phyloP scores from a whole-genome alignment of 2,329 filamentous ascomycete genomes.

The Ophiocordyceps camponoti-rufipedis region DNA sequence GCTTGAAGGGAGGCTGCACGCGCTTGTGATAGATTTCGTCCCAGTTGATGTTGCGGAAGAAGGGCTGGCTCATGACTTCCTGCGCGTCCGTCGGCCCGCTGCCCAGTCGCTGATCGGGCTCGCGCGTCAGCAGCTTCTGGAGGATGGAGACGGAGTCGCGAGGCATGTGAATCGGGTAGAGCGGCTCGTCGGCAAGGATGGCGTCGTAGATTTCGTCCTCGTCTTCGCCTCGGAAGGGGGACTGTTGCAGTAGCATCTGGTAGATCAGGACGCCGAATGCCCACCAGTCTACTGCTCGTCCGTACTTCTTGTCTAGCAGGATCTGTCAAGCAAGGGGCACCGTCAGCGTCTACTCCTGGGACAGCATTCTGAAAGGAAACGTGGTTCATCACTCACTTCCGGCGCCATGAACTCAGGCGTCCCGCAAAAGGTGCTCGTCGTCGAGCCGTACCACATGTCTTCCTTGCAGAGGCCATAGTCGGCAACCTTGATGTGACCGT shows the following conservation, averaged over 20 bases:
- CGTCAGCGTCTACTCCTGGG: not conserved
- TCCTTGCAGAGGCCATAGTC: conserved; percentile 99
- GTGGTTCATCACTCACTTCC: conserved; percentile 40
- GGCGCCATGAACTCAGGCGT: conserved; percentile 99
- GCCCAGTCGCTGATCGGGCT: conserved; percentile 82
- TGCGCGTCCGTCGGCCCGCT: conserved; percentile 93
- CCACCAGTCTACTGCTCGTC: conserved; percentile 97
- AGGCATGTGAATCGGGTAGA: conserved; percentile 98
- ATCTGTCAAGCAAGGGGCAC: conserved; percentile 36
- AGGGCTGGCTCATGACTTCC: conserved; percentile 96
- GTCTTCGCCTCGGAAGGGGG: conserved; percentile 94
- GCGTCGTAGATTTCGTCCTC: conserved; percentile 99
- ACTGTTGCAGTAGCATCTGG: conserved; percentile 98
- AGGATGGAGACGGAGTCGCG: conserved; percentile 93
- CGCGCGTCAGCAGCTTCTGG: conserved; percentile 88
- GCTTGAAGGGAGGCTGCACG: conserved; percentile 73
- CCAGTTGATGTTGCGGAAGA: conserved; percentile 97
- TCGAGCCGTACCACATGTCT: conserved; percentile 98
- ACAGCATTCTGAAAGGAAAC: not conserved
- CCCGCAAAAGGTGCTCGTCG: conserved; percentile 94
- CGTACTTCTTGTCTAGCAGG: conserved; percentile 94
- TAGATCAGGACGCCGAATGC: conserved; percentile 98
- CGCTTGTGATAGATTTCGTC: conserved; percentile 97
- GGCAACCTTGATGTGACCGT: conserved; percentile 96
- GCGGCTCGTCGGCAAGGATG: conserved; percentile 88